Percentiles rank a stretch among this genome's conserved stretches.
Evolutionary conservation across 345 rosid genomes (phyloP).

Genomic region (Brassica incana): DNA sequence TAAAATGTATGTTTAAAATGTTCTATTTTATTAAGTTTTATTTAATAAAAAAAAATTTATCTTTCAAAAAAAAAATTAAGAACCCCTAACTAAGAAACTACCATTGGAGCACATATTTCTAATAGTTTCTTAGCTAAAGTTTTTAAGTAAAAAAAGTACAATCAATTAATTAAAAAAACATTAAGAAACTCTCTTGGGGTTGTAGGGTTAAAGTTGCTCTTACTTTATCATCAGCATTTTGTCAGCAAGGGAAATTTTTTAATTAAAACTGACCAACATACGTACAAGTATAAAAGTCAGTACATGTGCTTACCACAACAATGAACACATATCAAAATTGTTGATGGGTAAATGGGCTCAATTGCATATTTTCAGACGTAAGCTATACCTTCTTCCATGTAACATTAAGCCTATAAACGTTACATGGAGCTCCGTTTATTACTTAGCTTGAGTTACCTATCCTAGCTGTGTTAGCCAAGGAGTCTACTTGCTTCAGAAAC

Average conservation of each 20-base stretch:
- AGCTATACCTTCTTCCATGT: not conserved
- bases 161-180: too few species aligned
- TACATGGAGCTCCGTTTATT: not conserved
- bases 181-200: too few species aligned
- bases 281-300: not conserved
- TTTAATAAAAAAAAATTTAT: too few species aligned
- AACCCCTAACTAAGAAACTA: too few species aligned
- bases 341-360: slow-evolving; percentile 14
- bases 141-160: too few species aligned
- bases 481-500: not conserved
- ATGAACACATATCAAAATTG: not conserved
- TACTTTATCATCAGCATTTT: not conserved
- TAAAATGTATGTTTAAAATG: too few species aligned
- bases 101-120: too few species aligned
- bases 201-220: too few species aligned
- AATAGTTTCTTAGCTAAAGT: too few species aligned
- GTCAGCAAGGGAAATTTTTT: not conserved
- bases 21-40: too few species aligned
- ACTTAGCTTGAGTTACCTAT: not conserved
- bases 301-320: not conserved
- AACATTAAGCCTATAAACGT: not conserved
- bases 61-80: too few species aligned
- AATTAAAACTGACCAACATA: not conserved
- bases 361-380: slow-evolving; percentile 3
- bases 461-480: not conserved